phyloP scores from a whole-genome alignment of 768 basidiomycete genomes.

The Mycena vulgaris region DNA sequence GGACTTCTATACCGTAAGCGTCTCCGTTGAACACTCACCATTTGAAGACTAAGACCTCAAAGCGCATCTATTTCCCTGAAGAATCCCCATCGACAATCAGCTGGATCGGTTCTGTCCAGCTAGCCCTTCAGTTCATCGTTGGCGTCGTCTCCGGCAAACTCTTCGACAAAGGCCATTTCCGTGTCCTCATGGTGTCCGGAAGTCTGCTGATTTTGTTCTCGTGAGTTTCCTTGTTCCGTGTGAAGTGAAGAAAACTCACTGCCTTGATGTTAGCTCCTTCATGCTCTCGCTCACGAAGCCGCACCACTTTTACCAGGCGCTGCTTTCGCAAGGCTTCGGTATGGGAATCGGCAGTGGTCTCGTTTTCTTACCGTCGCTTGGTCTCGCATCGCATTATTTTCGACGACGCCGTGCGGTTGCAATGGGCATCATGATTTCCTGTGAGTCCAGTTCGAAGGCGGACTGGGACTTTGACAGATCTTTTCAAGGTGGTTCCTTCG shows the following conservation, averaged over 20 bases:
- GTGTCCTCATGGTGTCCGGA: constrained; percentile 30
- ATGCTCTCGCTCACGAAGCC: constrained; percentile 56
- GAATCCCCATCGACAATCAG: too few relatives aligned
- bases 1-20: constrained; percentile 5
- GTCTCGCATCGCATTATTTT: constrained; percentile 56
- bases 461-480: too few relatives aligned
- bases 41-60: too few relatives aligned
- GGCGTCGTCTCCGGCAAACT: constrained; percentile 41
- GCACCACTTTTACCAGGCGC: constrained; percentile 49
- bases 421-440: too few relatives aligned
- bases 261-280: constrained; percentile 53
- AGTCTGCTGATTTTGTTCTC: constrained; percentile 39
- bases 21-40: background rate
- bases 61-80: too few relatives aligned
- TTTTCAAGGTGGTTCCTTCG: too few relatives aligned
- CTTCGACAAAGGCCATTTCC: constrained; percentile 42
- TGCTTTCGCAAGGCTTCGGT: constrained; percentile 38
- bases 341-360: constrained; percentile 57
- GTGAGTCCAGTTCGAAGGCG: too few relatives aligned
- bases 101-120: constrained; percentile 43
- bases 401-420: constrained; percentile 55
- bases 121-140: constrained; percentile 39
- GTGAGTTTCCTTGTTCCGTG: constrained; percentile 34
- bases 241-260: too few relatives aligned
- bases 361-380: constrained; percentile 57